A percentile compares a stretch with the other conserved stretches of the same genome.
These are phyloP conservation scores for Chytridiales sp. DNA, from an alignment of 371 early-diverging fungal species.

Conservation along the genomic window DNA sequence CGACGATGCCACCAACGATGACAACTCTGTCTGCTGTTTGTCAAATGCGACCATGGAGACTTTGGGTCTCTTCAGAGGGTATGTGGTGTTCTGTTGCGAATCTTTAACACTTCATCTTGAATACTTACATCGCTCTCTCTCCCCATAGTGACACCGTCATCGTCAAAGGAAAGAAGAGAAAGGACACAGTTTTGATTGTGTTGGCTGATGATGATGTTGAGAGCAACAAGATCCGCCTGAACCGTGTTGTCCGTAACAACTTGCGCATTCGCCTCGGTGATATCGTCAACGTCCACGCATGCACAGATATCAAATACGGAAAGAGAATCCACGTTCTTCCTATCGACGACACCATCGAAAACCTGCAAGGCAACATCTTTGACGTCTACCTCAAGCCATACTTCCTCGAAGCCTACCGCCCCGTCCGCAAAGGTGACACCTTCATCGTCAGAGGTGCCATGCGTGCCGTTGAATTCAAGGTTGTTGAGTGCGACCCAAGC, in stretches of 20 bases:
- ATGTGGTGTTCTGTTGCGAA: slow-evolving; percentile 30
- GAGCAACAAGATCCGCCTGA: slow-evolving; percentile 89
- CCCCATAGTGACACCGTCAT: slow-evolving; percentile 84
- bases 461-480: slow-evolving; percentile 99
- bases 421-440: slow-evolving; percentile 91
- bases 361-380: slow-evolving; percentile 95
- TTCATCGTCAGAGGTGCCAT: slow-evolving; percentile 97
- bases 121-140: background rate
- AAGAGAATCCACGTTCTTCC: slow-evolving; percentile 95
- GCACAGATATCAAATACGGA: slow-evolving; percentile 95
- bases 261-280: slow-evolving; percentile 97
- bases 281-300: slow-evolving; percentile 94
- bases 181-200: slow-evolving; percentile 94
- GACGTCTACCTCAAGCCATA: slow-evolving; percentile 97
- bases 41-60: slow-evolving; percentile 92
- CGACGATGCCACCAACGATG: slow-evolving; percentile 95
- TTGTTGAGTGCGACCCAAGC: slow-evolving; percentile 93
- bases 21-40: slow-evolving; percentile 91
- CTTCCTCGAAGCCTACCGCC: slow-evolving; percentile 95
- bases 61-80: slow-evolving; percentile 79
- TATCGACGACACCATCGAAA: slow-evolving; percentile 98
- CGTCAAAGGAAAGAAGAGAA: slow-evolving; percentile 98
- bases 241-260: slow-evolving; percentile 97
- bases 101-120: too few relatives aligned
- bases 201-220: slow-evolving; percentile 90